Evolutionary conservation across 176 grass and related monocot species (phyloP), one percentile per base, ranked within the genome.

Genomic region (Carex myosuroides): DNA sequence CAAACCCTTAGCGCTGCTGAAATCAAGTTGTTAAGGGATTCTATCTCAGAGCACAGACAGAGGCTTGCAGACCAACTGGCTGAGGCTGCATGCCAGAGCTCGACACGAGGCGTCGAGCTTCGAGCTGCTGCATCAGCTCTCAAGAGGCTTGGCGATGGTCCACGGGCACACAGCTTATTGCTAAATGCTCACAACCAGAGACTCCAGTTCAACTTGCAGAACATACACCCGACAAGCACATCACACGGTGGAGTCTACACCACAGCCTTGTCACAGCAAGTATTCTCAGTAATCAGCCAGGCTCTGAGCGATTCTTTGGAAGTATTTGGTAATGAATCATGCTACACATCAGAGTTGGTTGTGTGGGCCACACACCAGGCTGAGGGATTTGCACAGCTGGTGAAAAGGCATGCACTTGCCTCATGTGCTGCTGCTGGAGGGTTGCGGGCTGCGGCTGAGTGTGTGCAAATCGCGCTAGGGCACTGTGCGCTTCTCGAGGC

Each of bases 391-490:
- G 91, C 93, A 0, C 82, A 91, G 29, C 81, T 95, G 79, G 91
- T 99, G 48, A 99, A 99, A 88, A 88, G 96, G 64, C 91, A 99
- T 84, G 93, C 89, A 13, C 78, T 99, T 62, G 89, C 92, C 83
- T 99, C 96, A 79, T 99, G 91, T 83, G 97, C 97, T 66, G 97
- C 97, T 78, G 88, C 93, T 85, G 97, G 97, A 81, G 97, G 97
- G 16, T 88, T 99, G 77, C 90, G 97, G 82, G 91, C 91, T 79
- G 93, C 93, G 81, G 96, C 91, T 60, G 93, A 99, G 89, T 95
- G 93, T 87, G 93, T 99, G 79, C 91, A 95, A 85, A 95, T 99
- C 85, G 88, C 96, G 33, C 84, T 99, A 73, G 96, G 93, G 1
- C 91, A 99, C 89, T 99, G 90, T 85, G 90, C 96, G 14, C 89